Base-by-base conservation (phyloP, 164 flowering plant species). In the Echeveria elegans region DNA sequence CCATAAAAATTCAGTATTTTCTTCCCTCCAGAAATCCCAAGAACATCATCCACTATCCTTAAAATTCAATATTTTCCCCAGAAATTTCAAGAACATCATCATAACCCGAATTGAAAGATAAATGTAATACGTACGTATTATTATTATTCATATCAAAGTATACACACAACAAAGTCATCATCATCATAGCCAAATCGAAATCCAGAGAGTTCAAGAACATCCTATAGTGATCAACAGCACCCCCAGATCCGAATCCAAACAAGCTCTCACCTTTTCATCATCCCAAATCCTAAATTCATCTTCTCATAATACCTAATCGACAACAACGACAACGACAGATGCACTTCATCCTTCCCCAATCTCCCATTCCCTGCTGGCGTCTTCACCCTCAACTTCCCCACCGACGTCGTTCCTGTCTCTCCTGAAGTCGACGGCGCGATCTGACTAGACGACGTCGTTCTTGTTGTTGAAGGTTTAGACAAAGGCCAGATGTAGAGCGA, bases 271-370 rank as follows among this genome's bases (percentile, higher is more conserved):
- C 76, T 70, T 66, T 73, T 64, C 61, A 73, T 62, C 64, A 64
- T 74, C 69, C 68, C 70, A 64, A 75, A 75, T 69, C 68, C 70
- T 62, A 75, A 75, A 72, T 80, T 84, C 96, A 93, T 88, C 88
- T 77, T 90, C 88, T 86, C 92, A 70, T 81, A 88, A 72, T 73
- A 86, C 30, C 85, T 79, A 74, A 87, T 87, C 0, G 92, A 88
- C 50, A 90, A 84, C 3, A 93, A 80, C 24, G 94, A 88, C 21
- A 93, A 79, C 1, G 94, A 90, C 30, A 93, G 83, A 69, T 88
- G 81, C 36, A 93, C 86, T 83, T 88, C 98, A 70, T 93, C 97
- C 67, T 83, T 93, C 19, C 96, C 97, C 94, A 87, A 88, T 26
- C 34, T 83, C 80, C 2, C 80, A 67, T 38, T 63, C 41, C n/a